Evolutionary conservation across 495 filamentous ascomycete species (phyloP).

Genomic region (Pyrenula aspistea): DNA sequence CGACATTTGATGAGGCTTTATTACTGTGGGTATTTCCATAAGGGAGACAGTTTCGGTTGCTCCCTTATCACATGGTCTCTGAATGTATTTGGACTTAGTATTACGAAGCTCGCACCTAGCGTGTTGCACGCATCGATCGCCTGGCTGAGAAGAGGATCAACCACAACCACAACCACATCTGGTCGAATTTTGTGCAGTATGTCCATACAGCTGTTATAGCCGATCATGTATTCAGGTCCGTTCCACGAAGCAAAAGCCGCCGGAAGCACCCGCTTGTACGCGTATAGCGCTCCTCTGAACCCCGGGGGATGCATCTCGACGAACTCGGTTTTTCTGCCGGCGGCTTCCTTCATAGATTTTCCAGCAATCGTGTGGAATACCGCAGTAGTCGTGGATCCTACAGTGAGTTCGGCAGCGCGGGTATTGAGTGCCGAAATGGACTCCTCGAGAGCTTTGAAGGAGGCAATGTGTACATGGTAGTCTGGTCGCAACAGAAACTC

Average conservation of each 20-base stretch:
- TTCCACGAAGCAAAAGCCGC: constrained; percentile 18
- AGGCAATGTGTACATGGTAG: constrained; percentile 34
- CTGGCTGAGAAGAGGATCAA: constrained; percentile 27
- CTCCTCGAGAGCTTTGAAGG: constrained; percentile 20
- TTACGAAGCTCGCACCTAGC: constrained; percentile 8
- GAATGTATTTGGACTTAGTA: constrained; percentile 30
- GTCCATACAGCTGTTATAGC: constrained; percentile 17
- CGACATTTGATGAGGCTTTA: not conserved
- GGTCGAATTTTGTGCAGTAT: constrained; percentile 22
- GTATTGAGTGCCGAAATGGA: constrained; percentile 10
- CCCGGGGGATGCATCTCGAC: constrained; percentile 8
- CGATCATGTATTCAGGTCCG: constrained; percentile 23
- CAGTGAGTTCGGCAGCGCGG: not conserved
- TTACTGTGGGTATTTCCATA: constrained; percentile 24
- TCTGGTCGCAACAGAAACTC: constrained; percentile 22
- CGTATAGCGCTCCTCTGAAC: constrained; percentile 11
- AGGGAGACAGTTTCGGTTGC: constrained; percentile 17
- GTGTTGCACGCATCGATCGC: constrained; percentile 26
- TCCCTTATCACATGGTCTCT: not conserved
- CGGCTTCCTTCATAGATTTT: constrained; percentile 14
- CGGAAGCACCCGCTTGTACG: constrained; percentile 7
- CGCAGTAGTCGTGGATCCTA: not conserved
- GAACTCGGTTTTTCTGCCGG: constrained; percentile 1
- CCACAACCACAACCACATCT: constrained; percentile 18
- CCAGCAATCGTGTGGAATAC: constrained; percentile 22